These are phyloP conservation scores for Xylaria bambusicola DNA, from an alignment of 495 filamentous ascomycete species.

Conservation along the genomic window DNA sequence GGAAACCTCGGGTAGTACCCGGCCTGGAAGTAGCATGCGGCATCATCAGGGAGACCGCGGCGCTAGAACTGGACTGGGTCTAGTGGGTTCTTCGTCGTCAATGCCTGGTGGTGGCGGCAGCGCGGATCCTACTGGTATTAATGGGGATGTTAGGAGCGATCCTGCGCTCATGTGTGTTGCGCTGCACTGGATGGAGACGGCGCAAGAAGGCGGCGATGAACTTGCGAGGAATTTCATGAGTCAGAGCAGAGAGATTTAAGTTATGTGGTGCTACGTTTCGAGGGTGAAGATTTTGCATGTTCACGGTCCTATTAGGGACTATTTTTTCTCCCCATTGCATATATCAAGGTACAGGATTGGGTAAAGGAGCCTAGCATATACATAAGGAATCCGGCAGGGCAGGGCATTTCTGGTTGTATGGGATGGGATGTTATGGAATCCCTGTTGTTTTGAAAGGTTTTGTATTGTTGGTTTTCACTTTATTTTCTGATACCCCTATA, in stretches of 20 bases:
- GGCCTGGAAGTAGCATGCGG: constrained; percentile 34
- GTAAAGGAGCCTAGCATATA: constrained; percentile 5
- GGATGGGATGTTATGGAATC: too few species aligned
- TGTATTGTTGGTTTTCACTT: constrained; percentile 5
- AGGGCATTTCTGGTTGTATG: too few species aligned
- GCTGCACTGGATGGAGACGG: constrained; percentile 97
- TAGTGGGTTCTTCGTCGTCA: too few species aligned
- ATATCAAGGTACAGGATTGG: constrained; percentile 9
- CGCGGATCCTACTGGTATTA: constrained; percentile 38
- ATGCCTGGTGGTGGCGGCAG: constrained; percentile 28
- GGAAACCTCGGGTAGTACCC: constrained; percentile 64
- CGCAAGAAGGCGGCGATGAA: constrained; percentile 81
- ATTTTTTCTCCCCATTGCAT: constrained; percentile 5
- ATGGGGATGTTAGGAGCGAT: constrained; percentile 66
- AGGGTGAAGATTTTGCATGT: too few species aligned
- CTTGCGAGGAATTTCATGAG: constrained; percentile 83
- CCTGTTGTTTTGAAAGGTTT: constrained; percentile 1
- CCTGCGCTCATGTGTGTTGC: constrained; percentile 93
- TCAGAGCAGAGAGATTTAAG: constrained; percentile 53
- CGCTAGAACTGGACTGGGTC: constrained; percentile 25
- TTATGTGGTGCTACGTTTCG: too few species aligned
- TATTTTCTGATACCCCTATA: constrained; percentile 18
- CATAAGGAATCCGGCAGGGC: background rate
- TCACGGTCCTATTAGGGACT: background rate
- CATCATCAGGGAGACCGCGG: constrained; percentile 28